Percentiles rank a stretch among this genome's conserved stretches.
Conservation (phyloP, 177 flowering plant species). For the Vitis hybrid region DNA sequence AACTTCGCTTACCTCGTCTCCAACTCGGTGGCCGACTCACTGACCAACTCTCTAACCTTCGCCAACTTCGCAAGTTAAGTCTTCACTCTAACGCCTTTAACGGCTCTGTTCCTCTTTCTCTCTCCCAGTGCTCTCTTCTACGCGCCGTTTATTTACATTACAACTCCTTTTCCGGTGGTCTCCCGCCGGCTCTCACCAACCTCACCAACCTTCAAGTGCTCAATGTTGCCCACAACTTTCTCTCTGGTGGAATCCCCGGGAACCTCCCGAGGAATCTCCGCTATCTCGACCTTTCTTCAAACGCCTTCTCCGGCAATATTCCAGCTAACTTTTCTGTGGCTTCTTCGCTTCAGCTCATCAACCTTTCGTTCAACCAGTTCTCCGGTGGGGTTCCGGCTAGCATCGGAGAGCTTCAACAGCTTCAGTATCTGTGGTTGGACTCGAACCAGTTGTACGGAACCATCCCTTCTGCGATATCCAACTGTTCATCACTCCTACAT, state of each 20-base stretch:
- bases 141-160: constrained; percentile 65
- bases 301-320: constrained; percentile 55
- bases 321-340: constrained; percentile 47
- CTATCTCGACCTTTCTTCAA: constrained; percentile 64
- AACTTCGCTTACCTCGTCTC: constrained; percentile 76
- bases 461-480: constrained; percentile 45
- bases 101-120: constrained; percentile 65
- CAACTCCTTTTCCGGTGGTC: constrained; percentile 64
- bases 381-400: constrained; percentile 44
- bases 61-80: constrained; percentile 59
- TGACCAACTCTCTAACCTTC: constrained; percentile 35
- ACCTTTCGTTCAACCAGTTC: constrained; percentile 47
- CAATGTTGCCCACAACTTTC: constrained; percentile 52
- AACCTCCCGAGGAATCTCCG: constrained; percentile 41
- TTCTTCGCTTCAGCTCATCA: constrained; percentile 42
- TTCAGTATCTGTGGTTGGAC: constrained; percentile 43
- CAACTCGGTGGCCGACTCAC: constrained; percentile 60
- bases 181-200: constrained; percentile 51
- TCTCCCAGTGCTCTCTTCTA: constrained; percentile 52
- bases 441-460: constrained; percentile 42
- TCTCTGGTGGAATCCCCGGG: constrained; percentile 53
- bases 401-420: constrained; percentile 34
- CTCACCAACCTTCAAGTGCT: constrained; percentile 55
- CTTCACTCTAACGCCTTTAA: constrained; percentile 66
- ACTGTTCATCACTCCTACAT: constrained; percentile 47